phyloP scores from a whole-genome alignment of 305 asterid genomes.

The Plantago lanceolata region DNA sequence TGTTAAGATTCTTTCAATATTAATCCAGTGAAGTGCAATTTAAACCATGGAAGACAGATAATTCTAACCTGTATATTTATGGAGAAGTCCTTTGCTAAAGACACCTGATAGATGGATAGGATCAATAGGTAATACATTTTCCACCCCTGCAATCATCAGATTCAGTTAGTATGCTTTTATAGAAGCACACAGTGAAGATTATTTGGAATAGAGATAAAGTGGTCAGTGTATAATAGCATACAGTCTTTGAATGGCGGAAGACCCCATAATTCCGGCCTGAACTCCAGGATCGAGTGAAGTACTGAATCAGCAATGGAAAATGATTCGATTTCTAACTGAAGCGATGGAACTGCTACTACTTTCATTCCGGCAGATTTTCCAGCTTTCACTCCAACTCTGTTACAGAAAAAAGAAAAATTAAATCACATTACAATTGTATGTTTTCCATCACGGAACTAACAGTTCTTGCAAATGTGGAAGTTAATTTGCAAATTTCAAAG shows the following conservation, averaged over 20 bases:
- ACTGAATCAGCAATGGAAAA: slow-evolving; percentile 62
- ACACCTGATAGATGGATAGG: slow-evolving; percentile 52
- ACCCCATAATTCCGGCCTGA: slow-evolving; percentile 79
- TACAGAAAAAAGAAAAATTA: slow-evolving; percentile 14
- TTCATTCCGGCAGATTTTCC: slow-evolving; percentile 89
- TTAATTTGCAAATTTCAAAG: too few species aligned
- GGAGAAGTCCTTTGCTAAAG: slow-evolving; percentile 49
- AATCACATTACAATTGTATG: background rate
- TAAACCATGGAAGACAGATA: slow-evolving; percentile 7
- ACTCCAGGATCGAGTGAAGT: slow-evolving; percentile 69
- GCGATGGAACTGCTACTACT: slow-evolving; percentile 84
- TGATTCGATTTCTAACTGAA: slow-evolving; percentile 49
- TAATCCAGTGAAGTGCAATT: background rate
- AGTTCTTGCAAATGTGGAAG: background rate
- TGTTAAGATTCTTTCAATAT: background rate
- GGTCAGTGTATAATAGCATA: slow-evolving; percentile 29
- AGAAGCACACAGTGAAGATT: slow-evolving; percentile 13
- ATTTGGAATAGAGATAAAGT: slow-evolving; percentile 1
- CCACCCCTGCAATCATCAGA: slow-evolving; percentile 52
- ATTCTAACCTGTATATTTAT: slow-evolving; percentile 48
- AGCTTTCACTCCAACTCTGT: slow-evolving; percentile 83
- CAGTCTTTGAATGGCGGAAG: slow-evolving; percentile 81
- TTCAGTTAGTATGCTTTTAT: slow-evolving; percentile 9
- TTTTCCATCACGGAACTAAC: background rate
- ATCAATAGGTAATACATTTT: slow-evolving; percentile 57